Evolutionary conservation across 768 basidiomycete species (phyloP).

Genomic region (Hygrophorus russula): DNA sequence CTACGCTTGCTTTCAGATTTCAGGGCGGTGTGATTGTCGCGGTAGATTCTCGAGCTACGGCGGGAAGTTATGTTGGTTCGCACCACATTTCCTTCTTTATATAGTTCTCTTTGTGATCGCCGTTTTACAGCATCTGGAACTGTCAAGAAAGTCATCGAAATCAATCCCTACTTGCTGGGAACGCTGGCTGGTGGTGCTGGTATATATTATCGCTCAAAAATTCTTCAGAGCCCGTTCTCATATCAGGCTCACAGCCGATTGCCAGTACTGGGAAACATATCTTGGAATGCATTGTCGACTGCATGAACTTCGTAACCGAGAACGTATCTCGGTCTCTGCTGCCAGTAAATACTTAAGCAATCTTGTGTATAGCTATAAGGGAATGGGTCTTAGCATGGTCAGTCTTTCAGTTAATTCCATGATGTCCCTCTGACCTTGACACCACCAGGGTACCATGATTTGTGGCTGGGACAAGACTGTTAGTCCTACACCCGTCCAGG

Average conservation of each 20-base stretch:
- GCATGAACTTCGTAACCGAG: slow-evolving; percentile 91
- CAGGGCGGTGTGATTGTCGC: slow-evolving; percentile 97
- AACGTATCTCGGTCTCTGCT: slow-evolving; percentile 98
- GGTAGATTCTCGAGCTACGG: slow-evolving; percentile 96
- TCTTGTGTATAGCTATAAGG: slow-evolving; percentile 96
- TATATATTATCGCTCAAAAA: slow-evolving; percentile 20
- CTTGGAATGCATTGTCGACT: slow-evolving; percentile 95
- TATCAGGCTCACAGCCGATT: slow-evolving; percentile 51
- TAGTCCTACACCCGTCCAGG: slow-evolving; percentile 16
- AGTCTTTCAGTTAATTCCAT: slow-evolving; percentile 12
- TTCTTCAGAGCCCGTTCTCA: slow-evolving; percentile 1
- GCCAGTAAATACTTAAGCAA: slow-evolving; percentile 97
- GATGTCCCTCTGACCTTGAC: slow-evolving; percentile 2
- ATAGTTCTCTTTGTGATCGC: slow-evolving; percentile 3
- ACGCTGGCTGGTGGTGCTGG: slow-evolving; percentile 99
- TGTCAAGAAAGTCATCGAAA: slow-evolving; percentile 99
- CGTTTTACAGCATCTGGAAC: slow-evolving; percentile 75
- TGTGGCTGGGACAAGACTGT: slow-evolving; percentile 99
- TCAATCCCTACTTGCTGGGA: slow-evolving; percentile 96
- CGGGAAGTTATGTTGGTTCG: slow-evolving; percentile 92
- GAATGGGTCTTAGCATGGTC: slow-evolving; percentile 98
- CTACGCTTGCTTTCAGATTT: slow-evolving; percentile 94
- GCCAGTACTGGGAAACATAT: slow-evolving; percentile 98
- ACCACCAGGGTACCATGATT: slow-evolving; percentile 89
- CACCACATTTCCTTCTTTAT: slow-evolving; percentile 7